Percentiles rank a stretch among this genome's conserved stretches.
These are phyloP conservation scores for Daldinia vernicosa DNA, from an alignment of 495 filamentous ascomycete species.

Conservation along the genomic window DNA sequence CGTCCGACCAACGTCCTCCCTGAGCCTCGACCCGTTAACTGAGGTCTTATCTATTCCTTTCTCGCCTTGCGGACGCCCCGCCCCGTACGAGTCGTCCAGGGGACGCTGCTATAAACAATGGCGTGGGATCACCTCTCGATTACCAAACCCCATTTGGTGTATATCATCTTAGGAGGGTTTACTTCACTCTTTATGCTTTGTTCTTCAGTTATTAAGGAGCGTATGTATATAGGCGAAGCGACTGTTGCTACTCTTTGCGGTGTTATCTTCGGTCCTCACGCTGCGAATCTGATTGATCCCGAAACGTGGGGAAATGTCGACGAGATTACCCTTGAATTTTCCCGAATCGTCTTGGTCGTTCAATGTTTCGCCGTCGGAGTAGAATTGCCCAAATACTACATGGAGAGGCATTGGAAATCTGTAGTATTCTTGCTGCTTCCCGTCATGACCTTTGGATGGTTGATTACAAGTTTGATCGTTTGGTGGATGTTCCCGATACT, in stretches of 20 bases:
- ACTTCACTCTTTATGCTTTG: constrained; percentile 98
- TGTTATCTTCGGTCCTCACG: constrained; percentile 97
- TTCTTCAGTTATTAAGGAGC: constrained; percentile 97
- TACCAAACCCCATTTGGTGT: constrained; percentile 96
- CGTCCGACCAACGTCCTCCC: constrained; percentile 36
- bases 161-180: constrained; percentile 98
- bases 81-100: constrained; percentile 21
- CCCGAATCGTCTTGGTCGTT: constrained; percentile 95
- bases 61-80: constrained; percentile 1
- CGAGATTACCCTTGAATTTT: constrained; percentile 96
- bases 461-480: constrained; percentile 92
- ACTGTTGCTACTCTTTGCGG: constrained; percentile 96
- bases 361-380: constrained; percentile 99
- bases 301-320: constrained; percentile 89
- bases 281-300: constrained; percentile 89
- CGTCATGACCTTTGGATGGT: constrained; percentile 98
- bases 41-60: not conserved
- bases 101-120: constrained; percentile 63
- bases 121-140: constrained; percentile 92
- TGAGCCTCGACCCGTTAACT: constrained; percentile 24
- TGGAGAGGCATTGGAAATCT: constrained; percentile 98
- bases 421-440: constrained; percentile 88
- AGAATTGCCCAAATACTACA: constrained; percentile 96
- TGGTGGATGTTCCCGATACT: constrained; percentile 91
- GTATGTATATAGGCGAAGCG: constrained; percentile 98